Evolutionary conservation across 2,329 filamentous ascomycete species (phyloP).

Genomic region (Fusarium phyllophilum): DNA sequence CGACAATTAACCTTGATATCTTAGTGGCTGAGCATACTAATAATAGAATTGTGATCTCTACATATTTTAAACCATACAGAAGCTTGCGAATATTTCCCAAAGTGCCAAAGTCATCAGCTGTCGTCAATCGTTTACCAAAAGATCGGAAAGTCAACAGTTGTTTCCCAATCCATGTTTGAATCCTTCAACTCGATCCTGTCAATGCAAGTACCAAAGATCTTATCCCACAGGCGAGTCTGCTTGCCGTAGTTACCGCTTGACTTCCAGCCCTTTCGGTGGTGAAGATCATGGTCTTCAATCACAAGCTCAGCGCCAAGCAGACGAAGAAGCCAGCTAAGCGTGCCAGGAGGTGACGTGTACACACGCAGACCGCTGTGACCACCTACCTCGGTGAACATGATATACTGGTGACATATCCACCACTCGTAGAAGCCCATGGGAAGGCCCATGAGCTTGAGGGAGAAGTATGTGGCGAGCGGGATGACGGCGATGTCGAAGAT

Average conservation of each 20-base stretch:
- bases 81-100: background rate
- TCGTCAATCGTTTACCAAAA: background rate
- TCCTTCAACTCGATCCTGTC: conserved; percentile 1
- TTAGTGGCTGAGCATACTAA: rapidly evolving
- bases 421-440: conserved; percentile 22
- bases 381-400: conserved; percentile 12
- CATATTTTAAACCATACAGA: background rate
- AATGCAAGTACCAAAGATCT: conserved; percentile 11
- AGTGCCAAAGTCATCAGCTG: background rate
- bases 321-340: conserved; percentile 6
- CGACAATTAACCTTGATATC: too few species aligned
- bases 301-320: conserved; percentile 4
- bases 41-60: background rate
- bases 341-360: background rate
- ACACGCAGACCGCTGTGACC: conserved; percentile 18
- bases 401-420: conserved; percentile 26
- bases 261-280: conserved; percentile 15
- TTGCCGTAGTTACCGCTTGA: conserved; percentile 18
- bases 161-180: background rate
- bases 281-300: conserved; percentile 21
- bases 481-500: conserved; percentile 19
- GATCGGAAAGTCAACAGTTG: background rate
- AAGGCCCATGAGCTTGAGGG: background rate
- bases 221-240: conserved; percentile 22
- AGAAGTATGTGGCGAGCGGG: background rate